Percentiles rank a stretch among this genome's conserved stretches.
Evolutionary conservation across 306 rosid genomes (phyloP).

Genomic region (Carpinus viminea): DNA sequence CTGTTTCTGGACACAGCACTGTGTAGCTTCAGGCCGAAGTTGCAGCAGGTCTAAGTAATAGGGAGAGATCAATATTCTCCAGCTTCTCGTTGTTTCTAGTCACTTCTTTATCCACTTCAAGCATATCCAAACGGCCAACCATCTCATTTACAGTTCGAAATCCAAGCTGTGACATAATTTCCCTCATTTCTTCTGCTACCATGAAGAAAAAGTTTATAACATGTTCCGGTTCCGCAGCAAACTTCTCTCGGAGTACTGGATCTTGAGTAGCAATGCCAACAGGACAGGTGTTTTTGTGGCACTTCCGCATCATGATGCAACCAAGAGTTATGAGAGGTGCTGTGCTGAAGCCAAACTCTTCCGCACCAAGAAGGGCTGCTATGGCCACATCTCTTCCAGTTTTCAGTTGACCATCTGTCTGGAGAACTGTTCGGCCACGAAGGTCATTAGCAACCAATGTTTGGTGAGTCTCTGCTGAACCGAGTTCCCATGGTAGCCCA

Average conservation of each 20-base stretch:
- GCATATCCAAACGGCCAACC: constrained; percentile 97
- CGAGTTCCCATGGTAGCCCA: constrained; percentile 99
- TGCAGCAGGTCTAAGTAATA: constrained; percentile 92
- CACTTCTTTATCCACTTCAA: constrained; percentile 89
- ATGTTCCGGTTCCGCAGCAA: constrained; percentile 99
- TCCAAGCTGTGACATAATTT: constrained; percentile 91
- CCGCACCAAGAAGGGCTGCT: constrained; percentile 98
- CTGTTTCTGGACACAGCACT: constrained; percentile 87
- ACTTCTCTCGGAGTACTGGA: constrained; percentile 96
- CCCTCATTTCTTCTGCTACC: constrained; percentile 96
- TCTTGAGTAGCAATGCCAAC: constrained; percentile 99
- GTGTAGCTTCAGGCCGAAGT: constrained; percentile 92
- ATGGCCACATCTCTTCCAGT: constrained; percentile 99
- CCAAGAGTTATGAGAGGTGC: constrained; percentile 98
- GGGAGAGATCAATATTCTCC: constrained; percentile 84
- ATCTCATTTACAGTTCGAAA: constrained; percentile 77
- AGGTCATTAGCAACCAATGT: constrained; percentile 95
- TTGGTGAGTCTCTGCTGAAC: constrained; percentile 98
- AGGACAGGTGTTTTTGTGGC: constrained; percentile 98
- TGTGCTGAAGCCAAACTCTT: constrained; percentile 98
- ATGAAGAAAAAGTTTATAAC: constrained; percentile 94
- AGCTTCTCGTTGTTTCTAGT: constrained; percentile 75
- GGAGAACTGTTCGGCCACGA: constrained; percentile 93
- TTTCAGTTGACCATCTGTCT: constrained; percentile 99
- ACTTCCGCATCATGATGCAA: constrained; percentile 99